Evolutionary conservation across 2,329 filamentous ascomycete genomes (phyloP).

Genomic region (Alternaria brassicae): DNA sequence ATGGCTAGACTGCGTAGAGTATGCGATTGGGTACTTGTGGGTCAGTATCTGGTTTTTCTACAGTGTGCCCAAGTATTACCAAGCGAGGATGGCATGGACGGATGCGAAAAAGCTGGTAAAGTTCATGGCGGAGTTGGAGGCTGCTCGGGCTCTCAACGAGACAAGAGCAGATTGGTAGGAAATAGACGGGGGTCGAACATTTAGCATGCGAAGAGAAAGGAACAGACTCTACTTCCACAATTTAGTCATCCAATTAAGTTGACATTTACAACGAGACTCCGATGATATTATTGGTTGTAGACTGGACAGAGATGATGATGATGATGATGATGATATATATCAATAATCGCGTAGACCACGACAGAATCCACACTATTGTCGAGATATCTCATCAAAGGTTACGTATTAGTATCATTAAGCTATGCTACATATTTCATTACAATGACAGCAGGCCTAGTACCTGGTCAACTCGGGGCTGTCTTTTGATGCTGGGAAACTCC

Average conservation of each 20-base stretch:
- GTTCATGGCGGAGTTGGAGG: neutral
- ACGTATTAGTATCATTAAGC: neutral
- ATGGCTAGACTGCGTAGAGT: constrained; percentile 11
- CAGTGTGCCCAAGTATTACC: constrained; percentile 24
- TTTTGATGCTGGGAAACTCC: constrained; percentile 59
- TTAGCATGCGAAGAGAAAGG: neutral
- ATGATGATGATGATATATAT: neutral
- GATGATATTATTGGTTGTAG: neutral
- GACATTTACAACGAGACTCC: neutral
- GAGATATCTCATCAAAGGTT: neutral
- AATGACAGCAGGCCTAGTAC: constrained; percentile 32
- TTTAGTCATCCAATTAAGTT: neutral
- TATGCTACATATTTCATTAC: neutral
- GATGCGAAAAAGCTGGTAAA: constrained; percentile 5
- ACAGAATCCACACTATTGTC: neutral
- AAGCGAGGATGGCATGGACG: constrained; percentile 21
- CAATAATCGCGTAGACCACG: neutral
- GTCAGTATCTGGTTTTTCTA: constrained; percentile 27
- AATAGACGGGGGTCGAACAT: neutral
- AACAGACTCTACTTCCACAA: no score
- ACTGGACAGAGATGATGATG: neutral
- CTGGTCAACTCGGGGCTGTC: constrained; percentile 62
- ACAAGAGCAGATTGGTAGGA: neutral
- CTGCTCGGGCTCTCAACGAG: constrained; percentile 1
- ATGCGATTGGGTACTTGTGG: constrained; percentile 24